Evolutionary conservation across 23 red algal species (phyloP), one percentile per base, ranked within the genome.

Genomic region (Cyanidioschyzon merolae): DNA sequence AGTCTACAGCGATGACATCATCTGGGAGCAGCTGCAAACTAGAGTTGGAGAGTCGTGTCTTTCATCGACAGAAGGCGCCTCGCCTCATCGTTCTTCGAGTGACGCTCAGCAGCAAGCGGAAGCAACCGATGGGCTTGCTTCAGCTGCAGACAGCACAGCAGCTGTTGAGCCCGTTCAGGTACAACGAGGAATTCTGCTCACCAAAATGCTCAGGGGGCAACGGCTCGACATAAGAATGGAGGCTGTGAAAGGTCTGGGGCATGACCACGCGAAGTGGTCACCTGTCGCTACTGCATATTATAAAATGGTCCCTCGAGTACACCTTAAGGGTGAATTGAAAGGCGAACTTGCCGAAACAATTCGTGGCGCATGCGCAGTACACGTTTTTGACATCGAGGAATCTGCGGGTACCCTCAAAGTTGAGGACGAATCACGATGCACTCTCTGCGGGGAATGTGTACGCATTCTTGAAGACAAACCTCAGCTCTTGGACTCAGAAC

Each of bases 241-340:
- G 16, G 94, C 88, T 15, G 81, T 83, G 41, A 98, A 98, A 74
- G 94, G 94, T n/a, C 76, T 89, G 21, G 94, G 88, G 26, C 90
- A 98, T 67, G 94, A 98, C 36, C 94, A 98, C 74, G 94, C 94
- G 0, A 98, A 98, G 68, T 91, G 88, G 88, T 91, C 88, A 50
- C 85, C 94, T 1, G 84, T 92, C 59, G 85, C 83, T 58, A 91
- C 94, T 34, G 89, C 90, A 15, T 68, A 83, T 0, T 98, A 86
- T 82, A 39, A 83, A 26, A 91, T 83, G 38, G 79, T 84, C 1
- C 89, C 89, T 34, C 88, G 41, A 57, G 78, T 81, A 57, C 40
- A 67, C 15, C 35, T 81, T 29, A 58, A 40, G 0, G 21, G 68
- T 59, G 78, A 81, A 2, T 38, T 81, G 18, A 68, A 1, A 2